Conservation (phyloP, 2,329 filamentous ascomycete species). For the Neurospora sp. region DNA sequence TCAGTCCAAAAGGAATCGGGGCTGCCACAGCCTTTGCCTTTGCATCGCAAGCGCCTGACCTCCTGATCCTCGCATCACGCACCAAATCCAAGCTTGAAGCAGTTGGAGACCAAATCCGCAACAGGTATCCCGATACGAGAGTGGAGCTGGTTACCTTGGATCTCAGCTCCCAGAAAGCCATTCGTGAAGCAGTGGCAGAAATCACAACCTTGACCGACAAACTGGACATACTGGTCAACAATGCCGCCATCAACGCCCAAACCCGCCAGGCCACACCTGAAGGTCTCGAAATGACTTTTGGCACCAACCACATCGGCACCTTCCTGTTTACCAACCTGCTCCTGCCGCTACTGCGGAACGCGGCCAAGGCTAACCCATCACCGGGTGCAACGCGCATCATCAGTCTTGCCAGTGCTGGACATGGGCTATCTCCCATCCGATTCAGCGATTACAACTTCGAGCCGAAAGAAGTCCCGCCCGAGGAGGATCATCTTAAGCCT, state of each 20-base stretch:
- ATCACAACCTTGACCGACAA: constrained; percentile 21
- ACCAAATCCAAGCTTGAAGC: constrained; percentile 31
- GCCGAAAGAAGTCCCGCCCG: constrained; percentile 26
- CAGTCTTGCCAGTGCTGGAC: constrained; percentile 31
- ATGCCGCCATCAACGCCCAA: constrained; percentile 27
- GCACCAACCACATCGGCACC: constrained; percentile 40
- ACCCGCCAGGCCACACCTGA: constrained; percentile 25
- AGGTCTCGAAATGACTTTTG: constrained; percentile 26
- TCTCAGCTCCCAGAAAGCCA: constrained; percentile 26
- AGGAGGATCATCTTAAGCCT: constrained; percentile 21
- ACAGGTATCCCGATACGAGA: constrained; percentile 24
- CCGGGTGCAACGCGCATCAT: constrained; percentile 28
- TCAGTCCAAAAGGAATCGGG: constrained; percentile 32
- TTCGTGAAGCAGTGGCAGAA: constrained; percentile 27
- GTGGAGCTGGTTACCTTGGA: constrained; percentile 27
- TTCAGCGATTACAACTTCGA: constrained; percentile 36
- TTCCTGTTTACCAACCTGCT: constrained; percentile 40
- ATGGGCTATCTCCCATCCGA: constrained; percentile 30
- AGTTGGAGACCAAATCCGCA: constrained; percentile 27
- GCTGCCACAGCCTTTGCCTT: constrained; percentile 31
- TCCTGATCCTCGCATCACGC: constrained; percentile 35
- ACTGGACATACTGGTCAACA: constrained; percentile 34
- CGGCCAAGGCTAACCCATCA: constrained; percentile 17
- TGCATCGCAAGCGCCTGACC: constrained; percentile 31
- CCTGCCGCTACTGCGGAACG: constrained; percentile 30